These are phyloP conservation scores for Neurospora sp. DNA, from an alignment of 495 filamentous ascomycete species.

Conservation along the genomic window DNA sequence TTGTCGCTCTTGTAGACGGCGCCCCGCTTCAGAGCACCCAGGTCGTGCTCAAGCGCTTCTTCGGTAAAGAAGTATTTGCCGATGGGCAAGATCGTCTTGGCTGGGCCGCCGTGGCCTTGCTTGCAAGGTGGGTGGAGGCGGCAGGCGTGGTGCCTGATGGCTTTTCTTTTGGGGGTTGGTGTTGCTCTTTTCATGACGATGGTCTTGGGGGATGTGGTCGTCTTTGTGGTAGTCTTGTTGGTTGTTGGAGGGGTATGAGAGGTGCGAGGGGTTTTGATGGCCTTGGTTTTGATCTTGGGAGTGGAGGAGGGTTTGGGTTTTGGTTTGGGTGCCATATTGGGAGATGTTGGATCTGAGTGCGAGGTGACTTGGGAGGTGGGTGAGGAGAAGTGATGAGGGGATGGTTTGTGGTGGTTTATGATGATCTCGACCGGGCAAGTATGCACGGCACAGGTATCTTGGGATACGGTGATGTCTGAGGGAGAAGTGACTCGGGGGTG, in stretches of 20 bases:
- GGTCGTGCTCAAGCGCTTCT: constrained; percentile 10
- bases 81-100: neutral
- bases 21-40: constrained; percentile 10
- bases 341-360: neutral
- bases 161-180: neutral
- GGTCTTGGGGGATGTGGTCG: neutral
- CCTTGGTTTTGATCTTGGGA: neutral
- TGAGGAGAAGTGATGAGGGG: neutral
- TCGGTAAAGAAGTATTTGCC: constrained; percentile 13
- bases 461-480: neutral
- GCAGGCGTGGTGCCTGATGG: constrained; percentile 1
- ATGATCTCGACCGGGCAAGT: neutral
- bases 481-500: neutral
- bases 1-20: constrained; percentile 4
- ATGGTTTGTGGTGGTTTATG: neutral
- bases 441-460: neutral
- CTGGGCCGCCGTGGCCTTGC: constrained; percentile 7
- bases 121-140: constrained; percentile 6
- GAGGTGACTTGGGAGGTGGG: neutral
- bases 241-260: neutral
- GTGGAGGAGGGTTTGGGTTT: neutral
- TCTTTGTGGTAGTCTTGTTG: neutral
- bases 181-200: neutral
- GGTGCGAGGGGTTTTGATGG: neutral
- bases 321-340: neutral